Conservation (phyloP, 106 monocot species). For the Acorus gramineus region DNA sequence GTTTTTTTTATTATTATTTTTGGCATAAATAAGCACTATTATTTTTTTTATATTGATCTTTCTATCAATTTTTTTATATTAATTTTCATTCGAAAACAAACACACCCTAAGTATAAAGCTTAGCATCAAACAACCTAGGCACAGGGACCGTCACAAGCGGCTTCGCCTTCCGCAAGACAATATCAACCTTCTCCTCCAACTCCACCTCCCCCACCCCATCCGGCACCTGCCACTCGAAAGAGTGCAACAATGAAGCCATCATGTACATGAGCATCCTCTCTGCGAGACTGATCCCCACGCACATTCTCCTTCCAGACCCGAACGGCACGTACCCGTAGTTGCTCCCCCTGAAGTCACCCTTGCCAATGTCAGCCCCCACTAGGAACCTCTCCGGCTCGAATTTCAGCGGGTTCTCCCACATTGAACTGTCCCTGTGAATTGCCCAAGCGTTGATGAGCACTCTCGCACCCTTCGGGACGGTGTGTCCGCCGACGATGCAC, state of each 20-base stretch:
- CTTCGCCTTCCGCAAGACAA: conserved; percentile 28
- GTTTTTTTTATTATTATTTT: no score
- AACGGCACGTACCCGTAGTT: conserved; percentile 36
- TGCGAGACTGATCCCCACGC: conserved; percentile 29
- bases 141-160: conserved; percentile 28
- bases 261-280: conserved; percentile 15
- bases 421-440: conserved; percentile 13
- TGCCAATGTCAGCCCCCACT: neutral
- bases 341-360: no score
- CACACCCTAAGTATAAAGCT: no score
- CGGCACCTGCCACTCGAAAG: conserved; percentile 46
- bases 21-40: no score
- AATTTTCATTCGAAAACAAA: no score
- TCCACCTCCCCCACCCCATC: conserved; percentile 18
- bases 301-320: conserved; percentile 43
- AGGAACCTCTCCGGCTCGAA: conserved; percentile 23
- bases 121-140: conserved; percentile 6
- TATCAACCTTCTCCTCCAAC: conserved; percentile 27
- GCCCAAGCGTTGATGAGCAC: conserved; percentile 19
- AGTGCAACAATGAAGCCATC: conserved; percentile 36
- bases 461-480: conserved; percentile 3
- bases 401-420: conserved; percentile 14
- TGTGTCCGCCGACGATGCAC: conserved; percentile 6
- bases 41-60: no score
- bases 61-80: no score